phyloP scores from a whole-genome alignment of 495 filamentous ascomycete genomes.

The Aspergillus egyptiacus region DNA sequence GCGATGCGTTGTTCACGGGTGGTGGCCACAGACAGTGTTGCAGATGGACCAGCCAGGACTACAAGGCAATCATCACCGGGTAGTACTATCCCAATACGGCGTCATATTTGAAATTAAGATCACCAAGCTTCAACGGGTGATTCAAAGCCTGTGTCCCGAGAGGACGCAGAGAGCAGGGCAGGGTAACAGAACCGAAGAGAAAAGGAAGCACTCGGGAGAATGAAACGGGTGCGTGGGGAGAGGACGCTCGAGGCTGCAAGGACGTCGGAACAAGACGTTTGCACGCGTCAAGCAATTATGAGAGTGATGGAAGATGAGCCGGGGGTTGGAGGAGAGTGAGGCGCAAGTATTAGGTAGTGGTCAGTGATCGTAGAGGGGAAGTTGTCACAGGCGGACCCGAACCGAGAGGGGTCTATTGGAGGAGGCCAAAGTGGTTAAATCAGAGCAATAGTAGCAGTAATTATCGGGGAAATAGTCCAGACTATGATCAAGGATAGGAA shows the following conservation, averaged over 20 bases:
- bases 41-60: conserved; percentile 35
- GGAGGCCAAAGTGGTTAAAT: conserved; percentile 16
- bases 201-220: conserved; percentile 2
- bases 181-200: conserved; percentile 8
- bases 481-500: background rate
- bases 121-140: conserved; percentile 16
- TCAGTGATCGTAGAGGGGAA: conserved; percentile 5
- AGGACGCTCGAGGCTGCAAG: background rate
- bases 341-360: too few relatives aligned
- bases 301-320: background rate
- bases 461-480: conserved; percentile 6
- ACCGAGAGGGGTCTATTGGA: conserved; percentile 21
- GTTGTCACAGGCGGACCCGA: conserved; percentile 20
- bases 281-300: conserved; percentile 19
- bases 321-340: background rate
- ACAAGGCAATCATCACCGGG: conserved; percentile 39
- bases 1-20: conserved; percentile 44
- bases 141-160: conserved; percentile 8
- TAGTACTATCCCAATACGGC: conserved; percentile 34
- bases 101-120: conserved; percentile 34
- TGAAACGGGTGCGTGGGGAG: background rate
- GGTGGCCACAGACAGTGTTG: conserved; percentile 37
- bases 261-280: conserved; percentile 17
- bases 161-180: conserved; percentile 6
- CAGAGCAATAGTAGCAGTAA: conserved; percentile 11